Conservation (phyloP, 495 filamentous ascomycete genomes). For the Copromyces sp. region DNA sequence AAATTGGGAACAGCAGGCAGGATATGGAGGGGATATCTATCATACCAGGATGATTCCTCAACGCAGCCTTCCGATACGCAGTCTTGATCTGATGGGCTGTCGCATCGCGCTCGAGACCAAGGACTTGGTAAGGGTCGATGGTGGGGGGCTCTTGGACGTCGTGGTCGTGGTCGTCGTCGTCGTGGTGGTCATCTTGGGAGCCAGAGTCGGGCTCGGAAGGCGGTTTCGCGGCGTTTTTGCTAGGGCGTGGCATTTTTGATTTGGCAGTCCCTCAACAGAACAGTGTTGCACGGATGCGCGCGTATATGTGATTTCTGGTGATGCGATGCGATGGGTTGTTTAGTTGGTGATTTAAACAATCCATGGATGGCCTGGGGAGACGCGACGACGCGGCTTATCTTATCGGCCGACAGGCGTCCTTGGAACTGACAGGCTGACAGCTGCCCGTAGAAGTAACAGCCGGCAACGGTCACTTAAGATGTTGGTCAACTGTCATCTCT, state of each 20-base stretch:
- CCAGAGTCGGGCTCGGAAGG: neutral
- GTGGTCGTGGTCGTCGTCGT: slow-evolving; percentile 17
- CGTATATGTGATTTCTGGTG: neutral
- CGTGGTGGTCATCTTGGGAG: neutral
- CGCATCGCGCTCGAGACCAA: slow-evolving; percentile 54
- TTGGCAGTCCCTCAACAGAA: neutral
- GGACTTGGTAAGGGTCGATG: slow-evolving; percentile 78
- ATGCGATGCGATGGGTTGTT: neutral
- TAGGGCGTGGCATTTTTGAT: neutral
- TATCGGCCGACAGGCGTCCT: neutral
- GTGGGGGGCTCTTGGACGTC: slow-evolving; percentile 29
- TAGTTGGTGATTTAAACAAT: neutral
- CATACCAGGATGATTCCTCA: slow-evolving; percentile 88
- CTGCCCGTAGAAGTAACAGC: neutral
- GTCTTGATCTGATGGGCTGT: slow-evolving; percentile 65
- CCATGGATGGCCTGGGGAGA: neutral
- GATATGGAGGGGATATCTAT: neutral
- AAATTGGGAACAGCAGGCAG: too few relatives aligned
- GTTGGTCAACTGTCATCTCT: neutral
- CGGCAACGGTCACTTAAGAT: neutral
- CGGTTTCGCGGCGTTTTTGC: neutral
- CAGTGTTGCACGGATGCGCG: neutral
- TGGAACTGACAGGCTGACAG: neutral
- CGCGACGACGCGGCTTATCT: slow-evolving; percentile 7
- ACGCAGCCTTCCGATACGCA: slow-evolving; percentile 78